Conservation (phyloP, 306 rosid genomes). For the Cyclanthera cordifolia region DNA sequence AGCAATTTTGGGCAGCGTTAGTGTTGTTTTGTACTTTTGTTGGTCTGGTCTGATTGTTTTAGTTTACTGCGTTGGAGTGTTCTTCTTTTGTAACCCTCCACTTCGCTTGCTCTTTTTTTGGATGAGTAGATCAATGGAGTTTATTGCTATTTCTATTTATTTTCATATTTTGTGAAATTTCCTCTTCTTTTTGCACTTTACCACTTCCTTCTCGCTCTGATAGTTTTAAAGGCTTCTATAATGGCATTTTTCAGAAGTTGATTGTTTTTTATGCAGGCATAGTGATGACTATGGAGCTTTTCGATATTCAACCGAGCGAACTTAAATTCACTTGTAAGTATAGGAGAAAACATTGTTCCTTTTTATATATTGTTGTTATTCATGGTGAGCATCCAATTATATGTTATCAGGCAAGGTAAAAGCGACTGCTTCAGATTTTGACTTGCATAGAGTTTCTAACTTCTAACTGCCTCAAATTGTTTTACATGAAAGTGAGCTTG, state of each 20-base stretch:
- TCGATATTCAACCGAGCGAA: constrained; percentile 55
- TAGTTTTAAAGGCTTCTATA: background rate
- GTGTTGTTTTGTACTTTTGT: background rate
- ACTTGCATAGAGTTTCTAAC: background rate
- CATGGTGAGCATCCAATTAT: background rate
- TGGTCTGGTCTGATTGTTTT: background rate
- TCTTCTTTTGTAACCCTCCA: background rate
- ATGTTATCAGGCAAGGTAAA: background rate
- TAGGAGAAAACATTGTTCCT: background rate
- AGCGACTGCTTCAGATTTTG: background rate
- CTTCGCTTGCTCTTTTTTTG: background rate
- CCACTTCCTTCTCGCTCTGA: background rate
- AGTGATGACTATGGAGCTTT: constrained; percentile 56
- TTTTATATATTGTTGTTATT: background rate
- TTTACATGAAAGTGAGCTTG: background rate
- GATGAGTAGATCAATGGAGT: background rate
- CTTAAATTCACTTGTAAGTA: constrained; percentile 72
- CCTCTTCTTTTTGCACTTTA: background rate
- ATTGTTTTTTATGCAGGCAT: background rate
- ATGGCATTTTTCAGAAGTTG: background rate
- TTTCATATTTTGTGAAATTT: background rate
- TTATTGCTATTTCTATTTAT: background rate
- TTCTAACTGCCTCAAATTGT: background rate
- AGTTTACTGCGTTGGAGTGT: background rate
- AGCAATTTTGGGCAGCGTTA: background rate